These are phyloP conservation scores for Cymodocea nodosa DNA, from an alignment of 116 monocot genomes.

Conservation along the genomic window DNA sequence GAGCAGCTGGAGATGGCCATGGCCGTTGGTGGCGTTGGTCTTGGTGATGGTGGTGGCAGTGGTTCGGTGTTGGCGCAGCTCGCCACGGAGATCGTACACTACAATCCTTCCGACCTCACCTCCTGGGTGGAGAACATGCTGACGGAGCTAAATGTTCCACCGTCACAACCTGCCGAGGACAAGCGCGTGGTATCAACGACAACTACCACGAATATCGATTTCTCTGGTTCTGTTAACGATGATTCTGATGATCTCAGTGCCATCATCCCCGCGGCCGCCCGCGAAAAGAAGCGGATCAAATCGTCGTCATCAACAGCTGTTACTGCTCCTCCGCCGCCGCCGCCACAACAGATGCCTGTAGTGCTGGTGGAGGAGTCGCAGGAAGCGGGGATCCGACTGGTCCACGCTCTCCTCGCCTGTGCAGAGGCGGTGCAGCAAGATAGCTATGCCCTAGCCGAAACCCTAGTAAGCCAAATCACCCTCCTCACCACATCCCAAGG, in stretches of 20 bases:
- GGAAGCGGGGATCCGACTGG: constrained; percentile 51
- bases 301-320: constrained; percentile 2
- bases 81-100: constrained; percentile 74
- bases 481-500: constrained; percentile 55
- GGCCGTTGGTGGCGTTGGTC: constrained; percentile 1
- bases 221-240: neutral
- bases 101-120: constrained; percentile 79
- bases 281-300: constrained; percentile 3
- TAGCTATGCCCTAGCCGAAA: constrained; percentile 44
- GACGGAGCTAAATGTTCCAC: constrained; percentile 60
- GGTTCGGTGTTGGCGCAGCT: constrained; percentile 38
- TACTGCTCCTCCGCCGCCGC: neutral
- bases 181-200: neutral
- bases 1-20: constrained; percentile 91
- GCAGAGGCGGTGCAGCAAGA: constrained; percentile 75
- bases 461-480: constrained; percentile 57
- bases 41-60: neutral
- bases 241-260: constrained; percentile 4
- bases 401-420: constrained; percentile 52
- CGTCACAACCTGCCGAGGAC: neutral
- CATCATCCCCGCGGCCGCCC: neutral
- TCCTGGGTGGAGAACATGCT: constrained; percentile 82
- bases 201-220: neutral
- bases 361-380: constrained; percentile 50
- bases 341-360: constrained; percentile 3